Conservation (phyloP, 1,284 basidiomycete species). For the Cryptococcus deneoformans region DNA sequence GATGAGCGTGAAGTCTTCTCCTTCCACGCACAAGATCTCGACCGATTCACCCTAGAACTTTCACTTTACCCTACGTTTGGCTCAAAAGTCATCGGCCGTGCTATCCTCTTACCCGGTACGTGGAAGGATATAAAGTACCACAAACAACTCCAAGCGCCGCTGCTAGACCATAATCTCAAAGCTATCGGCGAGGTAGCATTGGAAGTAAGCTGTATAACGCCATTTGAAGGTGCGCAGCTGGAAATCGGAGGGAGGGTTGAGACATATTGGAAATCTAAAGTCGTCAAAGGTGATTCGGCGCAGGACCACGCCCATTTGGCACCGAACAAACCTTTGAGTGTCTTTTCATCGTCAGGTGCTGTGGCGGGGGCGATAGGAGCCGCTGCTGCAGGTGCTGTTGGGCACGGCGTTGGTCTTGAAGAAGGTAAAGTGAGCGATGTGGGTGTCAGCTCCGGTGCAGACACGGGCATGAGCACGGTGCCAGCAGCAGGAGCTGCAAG, state of each 20-base stretch:
- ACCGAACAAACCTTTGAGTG: constrained; percentile 45
- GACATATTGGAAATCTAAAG: constrained; percentile 78
- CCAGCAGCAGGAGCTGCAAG: constrained; percentile 13
- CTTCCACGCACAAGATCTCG: constrained; percentile 79
- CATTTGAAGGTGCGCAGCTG: constrained; percentile 91
- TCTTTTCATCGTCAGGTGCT: constrained; percentile 27
- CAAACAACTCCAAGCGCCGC: constrained; percentile 65
- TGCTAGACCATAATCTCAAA: constrained; percentile 89
- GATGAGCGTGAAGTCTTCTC: constrained; percentile 79
- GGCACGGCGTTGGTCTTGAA: too few relatives aligned
- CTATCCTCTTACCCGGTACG: constrained; percentile 76
- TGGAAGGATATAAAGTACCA: constrained; percentile 61
- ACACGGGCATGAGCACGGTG: not conserved
- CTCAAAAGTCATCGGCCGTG: constrained; percentile 95
- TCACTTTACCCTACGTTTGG: constrained; percentile 98
- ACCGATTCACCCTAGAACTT: constrained; percentile 80
- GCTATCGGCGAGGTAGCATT: constrained; percentile 94
- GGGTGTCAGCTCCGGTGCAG: not conserved
- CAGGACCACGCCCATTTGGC: constrained; percentile 40
- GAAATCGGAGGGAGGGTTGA: constrained; percentile 93
- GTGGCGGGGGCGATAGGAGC: not conserved
- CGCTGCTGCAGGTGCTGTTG: too few relatives aligned
- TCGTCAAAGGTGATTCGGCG: constrained; percentile 51
- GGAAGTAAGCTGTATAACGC: constrained; percentile 81
- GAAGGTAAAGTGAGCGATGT: too few relatives aligned